Percentiles rank a stretch among this genome's conserved stretches.
These are phyloP conservation scores for Geotrichum bryndzae DNA, from an alignment of 1,139 yeast species.

Conservation along the genomic window DNA sequence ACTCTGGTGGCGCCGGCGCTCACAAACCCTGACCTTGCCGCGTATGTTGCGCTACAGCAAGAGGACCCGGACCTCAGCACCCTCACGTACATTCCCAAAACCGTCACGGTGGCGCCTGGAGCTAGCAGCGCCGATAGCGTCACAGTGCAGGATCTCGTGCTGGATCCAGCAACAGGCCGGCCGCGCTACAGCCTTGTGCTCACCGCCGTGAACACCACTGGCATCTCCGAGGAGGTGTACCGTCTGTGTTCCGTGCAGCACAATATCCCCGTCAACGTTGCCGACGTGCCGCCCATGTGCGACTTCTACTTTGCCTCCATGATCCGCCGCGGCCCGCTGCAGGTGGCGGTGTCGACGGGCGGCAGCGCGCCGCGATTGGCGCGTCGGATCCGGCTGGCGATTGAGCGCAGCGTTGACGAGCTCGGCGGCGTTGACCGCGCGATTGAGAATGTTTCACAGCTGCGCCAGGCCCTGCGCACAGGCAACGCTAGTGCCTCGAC, in stretches of 20 bases:
- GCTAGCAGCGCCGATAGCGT: conserved; percentile 15
- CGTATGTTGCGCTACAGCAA: conserved; percentile 36
- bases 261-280: conserved; percentile 68
- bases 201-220: conserved; percentile 72
- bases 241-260: conserved; percentile 44
- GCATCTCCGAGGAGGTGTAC: conserved; percentile 53
- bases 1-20: conserved; percentile 59
- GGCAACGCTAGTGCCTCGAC: conserved; percentile 7
- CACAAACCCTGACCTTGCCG: conserved; percentile 43
- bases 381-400: conserved; percentile 54
- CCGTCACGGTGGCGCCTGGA: conserved; percentile 42
- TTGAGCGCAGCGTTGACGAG: conserved; percentile 40
- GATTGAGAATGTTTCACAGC: conserved; percentile 54
- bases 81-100: conserved; percentile 42
- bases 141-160: conserved; percentile 10
- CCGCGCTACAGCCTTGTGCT: conserved; percentile 54
- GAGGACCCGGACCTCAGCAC: conserved; percentile 33
- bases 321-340: conserved; percentile 69
- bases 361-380: conserved; percentile 79
- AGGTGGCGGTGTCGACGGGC: conserved; percentile 77
- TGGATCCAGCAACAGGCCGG: conserved; percentile 22
- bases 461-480: conserved; percentile 49
- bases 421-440: conserved; percentile 42
- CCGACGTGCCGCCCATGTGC: conserved; percentile 77
- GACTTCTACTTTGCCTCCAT: conserved; percentile 84